Conservation (phyloP, 2,329 filamentous ascomycete species). For the Teratosphaeria nubilosa region DNA sequence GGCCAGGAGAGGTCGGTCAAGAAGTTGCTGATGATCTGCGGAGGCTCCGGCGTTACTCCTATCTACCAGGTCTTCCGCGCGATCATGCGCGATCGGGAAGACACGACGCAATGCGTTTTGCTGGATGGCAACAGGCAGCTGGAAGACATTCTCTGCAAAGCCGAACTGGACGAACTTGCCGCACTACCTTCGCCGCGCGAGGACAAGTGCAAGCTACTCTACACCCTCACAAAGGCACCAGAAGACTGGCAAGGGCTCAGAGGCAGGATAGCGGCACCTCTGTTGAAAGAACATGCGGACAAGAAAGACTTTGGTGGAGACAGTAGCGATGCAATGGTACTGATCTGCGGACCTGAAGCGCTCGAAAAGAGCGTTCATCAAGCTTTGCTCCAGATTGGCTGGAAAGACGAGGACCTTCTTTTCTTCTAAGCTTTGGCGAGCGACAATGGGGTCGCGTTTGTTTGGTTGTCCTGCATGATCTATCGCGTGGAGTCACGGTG, state of each 20-base stretch:
- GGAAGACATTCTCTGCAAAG: slow-evolving; percentile 71
- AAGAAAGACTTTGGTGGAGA: slow-evolving; percentile 18
- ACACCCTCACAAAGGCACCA: slow-evolving; percentile 57
- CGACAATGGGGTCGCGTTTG: background rate
- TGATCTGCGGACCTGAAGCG: slow-evolving; percentile 69
- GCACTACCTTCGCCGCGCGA: slow-evolving; percentile 32
- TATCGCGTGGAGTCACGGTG: background rate
- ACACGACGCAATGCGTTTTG: slow-evolving; percentile 59
- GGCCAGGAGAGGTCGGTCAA: slow-evolving; percentile 48
- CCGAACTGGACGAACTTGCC: slow-evolving; percentile 58
- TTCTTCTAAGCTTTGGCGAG: slow-evolving; percentile 50
- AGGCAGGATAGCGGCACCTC: slow-evolving; percentile 54
- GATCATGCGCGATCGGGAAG: slow-evolving; percentile 53
- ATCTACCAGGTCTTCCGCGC: slow-evolving; percentile 75
- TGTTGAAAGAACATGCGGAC: slow-evolving; percentile 51
- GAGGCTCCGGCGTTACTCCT: slow-evolving; percentile 83
- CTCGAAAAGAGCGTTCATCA: slow-evolving; percentile 59
- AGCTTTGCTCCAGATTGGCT: slow-evolving; percentile 53
- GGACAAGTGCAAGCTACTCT: slow-evolving; percentile 52
- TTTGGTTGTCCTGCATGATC: background rate
- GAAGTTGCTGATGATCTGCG: slow-evolving; percentile 77
- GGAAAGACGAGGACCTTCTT: slow-evolving; percentile 60
- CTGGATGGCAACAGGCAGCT: slow-evolving; percentile 68
- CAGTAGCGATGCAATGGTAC: slow-evolving; percentile 46
- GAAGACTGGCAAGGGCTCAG: slow-evolving; percentile 57